Conservation (phyloP, 176 grass and related monocot species). For the Chloris gayana region DNA sequence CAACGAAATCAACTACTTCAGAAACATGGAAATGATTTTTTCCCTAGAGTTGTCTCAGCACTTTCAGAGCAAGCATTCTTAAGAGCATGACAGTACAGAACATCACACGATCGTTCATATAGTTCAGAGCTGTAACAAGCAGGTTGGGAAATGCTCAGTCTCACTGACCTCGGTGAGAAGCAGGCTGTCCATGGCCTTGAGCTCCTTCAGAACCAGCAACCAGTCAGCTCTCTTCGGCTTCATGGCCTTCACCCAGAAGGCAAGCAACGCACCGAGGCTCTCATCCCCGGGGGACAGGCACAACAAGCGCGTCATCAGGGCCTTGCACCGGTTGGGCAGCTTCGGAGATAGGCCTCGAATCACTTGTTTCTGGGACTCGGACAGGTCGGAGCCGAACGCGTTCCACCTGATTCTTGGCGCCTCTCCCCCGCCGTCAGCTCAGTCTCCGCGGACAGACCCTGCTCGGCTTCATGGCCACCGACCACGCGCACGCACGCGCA, state of each 20-base stretch:
- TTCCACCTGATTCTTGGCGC: slow-evolving; percentile 55
- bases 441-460: slow-evolving; percentile 5
- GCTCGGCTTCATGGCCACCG: neutral
- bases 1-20: neutral
- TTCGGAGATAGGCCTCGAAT: slow-evolving; percentile 63
- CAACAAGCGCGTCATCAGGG: slow-evolving; percentile 62
- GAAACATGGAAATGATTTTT: neutral
- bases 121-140: neutral
- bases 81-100: neutral
- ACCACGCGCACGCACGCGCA: slow-evolving; percentile 19
- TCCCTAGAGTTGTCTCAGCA: neutral
- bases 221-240: slow-evolving; percentile 80
- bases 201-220: slow-evolving; percentile 76
- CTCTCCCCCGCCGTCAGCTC: slow-evolving; percentile 23
- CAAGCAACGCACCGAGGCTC: slow-evolving; percentile 51
- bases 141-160: neutral
- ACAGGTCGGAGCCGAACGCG: slow-evolving; percentile 38
- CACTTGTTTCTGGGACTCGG: slow-evolving; percentile 37
- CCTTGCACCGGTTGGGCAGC: slow-evolving; percentile 86
- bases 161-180: slow-evolving; percentile 61
- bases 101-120: neutral
- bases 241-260: slow-evolving; percentile 78
- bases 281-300: slow-evolving; percentile 53
- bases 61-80: neutral
- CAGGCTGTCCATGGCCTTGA: slow-evolving; percentile 56